Evolutionary conservation across 2,329 filamentous ascomycete genomes (phyloP), one percentile per base, ranked within the genome.

Genomic region (Sarocladium strictum): DNA sequence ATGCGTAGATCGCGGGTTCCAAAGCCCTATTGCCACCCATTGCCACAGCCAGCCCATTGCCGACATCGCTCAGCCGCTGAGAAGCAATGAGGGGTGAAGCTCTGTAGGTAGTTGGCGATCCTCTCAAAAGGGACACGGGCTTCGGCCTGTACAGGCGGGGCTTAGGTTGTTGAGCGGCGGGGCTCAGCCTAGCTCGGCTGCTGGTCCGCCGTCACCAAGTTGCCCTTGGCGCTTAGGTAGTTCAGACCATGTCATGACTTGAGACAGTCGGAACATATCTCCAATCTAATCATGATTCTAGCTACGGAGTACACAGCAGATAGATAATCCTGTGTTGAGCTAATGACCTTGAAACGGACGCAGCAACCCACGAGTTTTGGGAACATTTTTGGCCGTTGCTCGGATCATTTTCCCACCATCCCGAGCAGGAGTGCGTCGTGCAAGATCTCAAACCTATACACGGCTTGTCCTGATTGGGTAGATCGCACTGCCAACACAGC

Each of bases 1-100:
- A 33, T 14, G 19, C 17, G 27, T 24, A 49, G 23, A 32, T 51
- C 27, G 47, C 27, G 47, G 47, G 47, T 51, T 51, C n/a, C 38
- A n/a, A 35, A 51, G 47, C 47, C 47, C 47, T 51, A 51, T 51
- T 35, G 47, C 47, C 47, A 51, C 47, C 23, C 33, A 11, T n/a
- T n/a, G n/a, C n/a, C n/a, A 19, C 24, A 3, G 24, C 14, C 24
- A 29, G 17, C 29, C 38, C n/a, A 11, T 27, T n/a, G 43, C 43
- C 43, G 43, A 3, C 43, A 12, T 27, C 23, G 24, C 43, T 47
- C 43, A 47, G 43, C 43, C 43, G 43, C 43, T 27, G 24, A 47
- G 23, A 27, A 47, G 43, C 24, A 47, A 26, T 17, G 43, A 47
- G 43, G 12, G 23, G 7, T 27, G 10, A 27, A 5, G 10, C 3